Percentiles rank a stretch among this genome's conserved stretches.
These are phyloP conservation scores for Diaporthe ilicicola DNA, from an alignment of 2,329 filamentous ascomycete genomes.

Conservation along the genomic window DNA sequence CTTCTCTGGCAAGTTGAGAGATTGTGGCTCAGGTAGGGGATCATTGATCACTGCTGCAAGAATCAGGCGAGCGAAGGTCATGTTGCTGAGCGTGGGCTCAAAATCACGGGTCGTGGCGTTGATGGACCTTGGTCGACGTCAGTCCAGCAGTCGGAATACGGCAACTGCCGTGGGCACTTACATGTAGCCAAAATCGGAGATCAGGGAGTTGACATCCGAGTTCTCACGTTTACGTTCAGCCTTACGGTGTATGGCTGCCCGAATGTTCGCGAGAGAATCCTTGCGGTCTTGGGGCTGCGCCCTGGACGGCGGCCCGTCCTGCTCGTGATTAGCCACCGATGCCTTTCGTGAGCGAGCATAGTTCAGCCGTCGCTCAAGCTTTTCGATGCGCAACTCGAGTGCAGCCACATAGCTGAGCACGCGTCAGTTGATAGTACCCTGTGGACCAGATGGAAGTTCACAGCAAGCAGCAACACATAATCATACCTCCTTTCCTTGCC, in stretches of 20 bases:
- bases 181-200: slow-evolving; percentile 94
- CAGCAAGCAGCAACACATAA: not conserved
- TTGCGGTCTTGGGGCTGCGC: slow-evolving; percentile 61
- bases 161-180: slow-evolving; percentile 51
- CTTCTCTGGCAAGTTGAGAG: slow-evolving; percentile 73
- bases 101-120: slow-evolving; percentile 96
- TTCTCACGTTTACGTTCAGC: slow-evolving; percentile 75
- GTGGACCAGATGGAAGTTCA: not conserved
- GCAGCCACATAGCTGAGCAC: slow-evolving; percentile 83
- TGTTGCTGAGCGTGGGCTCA: slow-evolving; percentile 84
- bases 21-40: slow-evolving; percentile 68
- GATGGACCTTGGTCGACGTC: slow-evolving; percentile 70
- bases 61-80: slow-evolving; percentile 91
- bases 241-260: slow-evolving; percentile 70
- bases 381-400: slow-evolving; percentile 89
- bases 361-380: slow-evolving; percentile 80
- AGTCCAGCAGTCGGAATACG: not conserved
- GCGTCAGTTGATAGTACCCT: slow-evolving; percentile 34
- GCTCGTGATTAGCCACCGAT: slow-evolving; percentile 72
- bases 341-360: slow-evolving; percentile 76
- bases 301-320: slow-evolving; percentile 52
- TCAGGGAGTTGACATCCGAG: slow-evolving; percentile 87
- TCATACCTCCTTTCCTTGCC: slow-evolving; percentile 88
- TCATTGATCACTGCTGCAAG: slow-evolving; percentile 84
- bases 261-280: slow-evolving; percentile 69